Percentiles rank a stretch among this genome's conserved stretches.
Conservation (phyloP, 495 filamentous ascomycete genomes). For the Cudoniella acicularis region DNA sequence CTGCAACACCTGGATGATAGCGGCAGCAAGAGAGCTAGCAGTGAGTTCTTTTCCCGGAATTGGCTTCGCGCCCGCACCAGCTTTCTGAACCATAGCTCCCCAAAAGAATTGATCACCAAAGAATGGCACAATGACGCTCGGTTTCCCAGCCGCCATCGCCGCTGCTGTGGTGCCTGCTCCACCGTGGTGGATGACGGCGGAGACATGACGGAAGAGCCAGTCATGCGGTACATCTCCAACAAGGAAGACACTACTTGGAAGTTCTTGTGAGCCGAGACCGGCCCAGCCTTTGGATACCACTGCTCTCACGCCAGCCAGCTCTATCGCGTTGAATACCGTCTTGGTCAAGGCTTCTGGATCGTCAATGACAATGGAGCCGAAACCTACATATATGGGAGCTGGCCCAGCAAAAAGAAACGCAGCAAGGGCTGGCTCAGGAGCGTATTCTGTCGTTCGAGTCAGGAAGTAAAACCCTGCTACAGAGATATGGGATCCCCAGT, state of each 20-base stretch:
- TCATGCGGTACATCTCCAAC: too few relatives aligned
- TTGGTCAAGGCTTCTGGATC: slow-evolving; percentile 56
- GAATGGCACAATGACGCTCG: slow-evolving; percentile 64
- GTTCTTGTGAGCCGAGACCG: slow-evolving; percentile 49
- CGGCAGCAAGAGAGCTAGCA: slow-evolving; percentile 57
- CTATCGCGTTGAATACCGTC: slow-evolving; percentile 57
- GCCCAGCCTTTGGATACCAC: slow-evolving; percentile 64
- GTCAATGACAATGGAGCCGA: slow-evolving; percentile 64
- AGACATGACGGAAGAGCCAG: slow-evolving; percentile 59
- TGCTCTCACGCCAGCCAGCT: slow-evolving; percentile 51
- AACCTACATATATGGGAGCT: slow-evolving; percentile 60
- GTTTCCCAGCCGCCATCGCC: slow-evolving; percentile 56
- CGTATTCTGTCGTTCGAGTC: slow-evolving; percentile 38
- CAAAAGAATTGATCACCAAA: slow-evolving; percentile 78
- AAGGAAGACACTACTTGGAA: too few relatives aligned
- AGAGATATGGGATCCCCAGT: slow-evolving; percentile 59
- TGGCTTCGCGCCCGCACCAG: slow-evolving; percentile 62
- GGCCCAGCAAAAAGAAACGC: slow-evolving; percentile 52
- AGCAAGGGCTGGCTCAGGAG: slow-evolving; percentile 47
- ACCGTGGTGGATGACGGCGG: slow-evolving; percentile 59
- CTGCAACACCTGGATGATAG: slow-evolving; percentile 61
- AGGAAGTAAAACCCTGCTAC: slow-evolving; percentile 55
- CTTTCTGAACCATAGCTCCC: slow-evolving; percentile 63
- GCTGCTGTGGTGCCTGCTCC: slow-evolving; percentile 64
- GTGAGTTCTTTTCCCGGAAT: slow-evolving; percentile 67